Evolutionary conservation across 306 rosid genomes (phyloP).

Genomic region (Calophaca sinica): DNA sequence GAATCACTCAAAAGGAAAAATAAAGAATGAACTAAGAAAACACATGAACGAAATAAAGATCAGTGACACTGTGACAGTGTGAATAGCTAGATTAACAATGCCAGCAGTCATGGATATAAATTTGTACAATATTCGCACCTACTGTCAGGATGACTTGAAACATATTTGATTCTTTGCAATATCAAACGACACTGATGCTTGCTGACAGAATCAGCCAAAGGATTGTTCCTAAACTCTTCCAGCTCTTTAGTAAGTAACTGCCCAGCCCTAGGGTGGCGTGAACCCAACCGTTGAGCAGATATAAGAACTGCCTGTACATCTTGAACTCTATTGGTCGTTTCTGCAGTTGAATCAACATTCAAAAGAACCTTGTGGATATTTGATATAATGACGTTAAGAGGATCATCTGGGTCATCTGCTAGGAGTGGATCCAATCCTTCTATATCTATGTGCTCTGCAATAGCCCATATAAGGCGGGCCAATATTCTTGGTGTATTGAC

Average conservation of each 20-base stretch:
- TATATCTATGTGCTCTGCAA: slow-evolving; percentile 93
- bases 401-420: slow-evolving; percentile 97
- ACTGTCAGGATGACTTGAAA: slow-evolving; percentile 74
- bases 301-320: slow-evolving; percentile 97
- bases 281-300: slow-evolving; percentile 90
- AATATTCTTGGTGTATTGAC: slow-evolving; percentile 87
- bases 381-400: slow-evolving; percentile 82
- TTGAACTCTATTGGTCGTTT: slow-evolving; percentile 89
- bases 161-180: slow-evolving; percentile 92
- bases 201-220: slow-evolving; percentile 92
- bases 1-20: neutral
- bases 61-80: neutral
- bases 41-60: neutral
- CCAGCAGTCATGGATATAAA: slow-evolving; percentile 20
- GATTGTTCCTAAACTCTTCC: slow-evolving; percentile 80
- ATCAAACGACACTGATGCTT: slow-evolving; percentile 95
- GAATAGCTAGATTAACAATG: slow-evolving; percentile 28
- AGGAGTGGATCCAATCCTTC: slow-evolving; percentile 98
- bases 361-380: slow-evolving; percentile 88
- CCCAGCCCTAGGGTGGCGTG: slow-evolving; percentile 95
- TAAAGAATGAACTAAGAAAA: slow-evolving; percentile 29
- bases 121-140: slow-evolving; percentile 58
- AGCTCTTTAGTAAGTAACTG: slow-evolving; percentile 87
- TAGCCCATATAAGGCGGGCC: slow-evolving; percentile 94
- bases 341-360: slow-evolving; percentile 78